Evolutionary conservation across 805 yeast species (phyloP).

Genomic region (Saccharomycopsis selenospora): DNA sequence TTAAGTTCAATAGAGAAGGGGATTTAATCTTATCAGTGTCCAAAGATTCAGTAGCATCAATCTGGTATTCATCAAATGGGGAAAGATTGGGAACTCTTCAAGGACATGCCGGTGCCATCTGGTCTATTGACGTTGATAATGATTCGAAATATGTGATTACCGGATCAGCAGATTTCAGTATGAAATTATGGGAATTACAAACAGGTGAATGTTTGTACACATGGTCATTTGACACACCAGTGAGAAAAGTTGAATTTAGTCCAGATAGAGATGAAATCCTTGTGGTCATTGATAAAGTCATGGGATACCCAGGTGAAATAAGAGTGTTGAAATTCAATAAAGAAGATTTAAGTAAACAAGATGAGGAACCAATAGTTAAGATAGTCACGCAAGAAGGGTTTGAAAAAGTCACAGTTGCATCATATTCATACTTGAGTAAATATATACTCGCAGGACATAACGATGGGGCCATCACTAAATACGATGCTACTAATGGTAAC

Average conservation of each 20-base stretch:
- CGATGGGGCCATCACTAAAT: slow-evolving; percentile 79
- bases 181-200: slow-evolving; percentile 76
- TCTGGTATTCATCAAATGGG: slow-evolving; percentile 94
- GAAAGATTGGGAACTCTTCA: slow-evolving; percentile 90
- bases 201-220: slow-evolving; percentile 70
- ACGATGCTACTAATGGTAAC: slow-evolving; percentile 70
- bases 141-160: slow-evolving; percentile 68
- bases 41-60: slow-evolving; percentile 81
- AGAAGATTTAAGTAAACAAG: slow-evolving; percentile 40
- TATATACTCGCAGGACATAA: slow-evolving; percentile 81
- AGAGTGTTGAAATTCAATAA: slow-evolving; percentile 55
- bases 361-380: slow-evolving; percentile 47
- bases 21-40: slow-evolving; percentile 88
- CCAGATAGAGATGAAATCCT: slow-evolving; percentile 60
- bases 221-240: slow-evolving; percentile 78
- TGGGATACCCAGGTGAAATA: slow-evolving; percentile 81
- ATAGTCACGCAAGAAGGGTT: slow-evolving; percentile 56
- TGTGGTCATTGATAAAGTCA: slow-evolving; percentile 82
- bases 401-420: slow-evolving; percentile 70
- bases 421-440: slow-evolving; percentile 73
- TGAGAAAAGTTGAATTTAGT: slow-evolving; percentile 80
- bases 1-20: slow-evolving; percentile 92
- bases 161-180: slow-evolving; percentile 84
- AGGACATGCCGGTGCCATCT: slow-evolving; percentile 89
- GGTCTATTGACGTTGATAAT: slow-evolving; percentile 84